Conservation (phyloP, 78 protist genomes). For the Dictyostelium firmibasis region DNA sequence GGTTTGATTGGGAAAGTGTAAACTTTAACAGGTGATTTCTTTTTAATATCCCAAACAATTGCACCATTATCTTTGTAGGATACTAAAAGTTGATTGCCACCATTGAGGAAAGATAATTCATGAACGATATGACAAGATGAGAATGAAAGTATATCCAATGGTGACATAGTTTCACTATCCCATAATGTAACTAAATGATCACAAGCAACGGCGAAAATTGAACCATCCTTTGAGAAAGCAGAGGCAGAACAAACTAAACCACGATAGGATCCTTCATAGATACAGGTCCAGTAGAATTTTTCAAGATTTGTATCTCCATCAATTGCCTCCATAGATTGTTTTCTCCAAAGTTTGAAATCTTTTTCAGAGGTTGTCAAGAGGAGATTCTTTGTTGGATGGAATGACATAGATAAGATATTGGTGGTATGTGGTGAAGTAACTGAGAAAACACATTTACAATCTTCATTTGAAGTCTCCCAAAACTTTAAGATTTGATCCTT, state of each 20-base stretch:
- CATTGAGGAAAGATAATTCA: not conserved
- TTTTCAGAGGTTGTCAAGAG: not conserved
- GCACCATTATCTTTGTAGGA: not conserved
- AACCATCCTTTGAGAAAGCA: conserved; percentile 53
- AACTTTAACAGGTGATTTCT: not conserved
- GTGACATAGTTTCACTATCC: not conserved
- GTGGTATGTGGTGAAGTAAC: conserved; percentile 27
- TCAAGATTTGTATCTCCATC: not conserved
- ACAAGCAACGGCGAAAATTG: conserved; percentile 4
- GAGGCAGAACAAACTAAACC: not conserved
- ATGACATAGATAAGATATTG: conserved; percentile 6
- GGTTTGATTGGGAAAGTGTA: not conserved
- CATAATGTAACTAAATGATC: conserved; percentile 17
- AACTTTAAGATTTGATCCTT: conserved; percentile 41
- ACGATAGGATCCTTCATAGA: not conserved
- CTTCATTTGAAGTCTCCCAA: not conserved
- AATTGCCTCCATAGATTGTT: not conserved
- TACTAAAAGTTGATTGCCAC: not conserved
- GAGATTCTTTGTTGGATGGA: conserved; percentile 28
- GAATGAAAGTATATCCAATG: not conserved
- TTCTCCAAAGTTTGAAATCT: conserved; percentile 51
- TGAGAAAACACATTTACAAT: not conserved
- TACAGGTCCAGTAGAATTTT: conserved; percentile 20
- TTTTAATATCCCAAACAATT: conserved; percentile 22
- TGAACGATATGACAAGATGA: not conserved